Evolutionary conservation across 495 filamentous ascomycete species (phyloP).

Genomic region (Recurvomyces mirabilis): DNA sequence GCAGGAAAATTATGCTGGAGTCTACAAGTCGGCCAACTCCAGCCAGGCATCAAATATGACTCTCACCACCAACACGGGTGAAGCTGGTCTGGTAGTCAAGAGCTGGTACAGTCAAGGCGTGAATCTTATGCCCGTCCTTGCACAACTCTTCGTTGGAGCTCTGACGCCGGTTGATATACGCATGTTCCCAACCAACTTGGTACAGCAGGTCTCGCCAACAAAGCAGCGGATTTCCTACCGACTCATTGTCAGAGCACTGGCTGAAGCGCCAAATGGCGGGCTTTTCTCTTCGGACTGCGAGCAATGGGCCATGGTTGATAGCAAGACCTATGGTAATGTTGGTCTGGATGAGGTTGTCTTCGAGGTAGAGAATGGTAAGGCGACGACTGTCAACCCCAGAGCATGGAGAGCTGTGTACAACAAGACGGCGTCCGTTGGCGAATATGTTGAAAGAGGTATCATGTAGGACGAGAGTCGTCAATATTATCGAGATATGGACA

Average conservation of each 20-base stretch:
- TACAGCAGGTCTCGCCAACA: not conserved
- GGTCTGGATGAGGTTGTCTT: conserved; percentile 11
- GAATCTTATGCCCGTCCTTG: conserved; percentile 30
- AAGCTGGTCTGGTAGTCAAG: conserved; percentile 39
- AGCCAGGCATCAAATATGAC: conserved; percentile 25
- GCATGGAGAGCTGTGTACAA: not conserved
- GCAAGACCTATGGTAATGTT: conserved; percentile 3
- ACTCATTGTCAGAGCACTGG: not conserved
- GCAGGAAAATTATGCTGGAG: conserved; percentile 32
- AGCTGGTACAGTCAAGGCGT: conserved; percentile 41
- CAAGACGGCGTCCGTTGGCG: too few species aligned
- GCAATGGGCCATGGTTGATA: conserved; percentile 5
- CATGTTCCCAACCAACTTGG: conserved; percentile 6
- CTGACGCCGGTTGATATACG: not conserved
- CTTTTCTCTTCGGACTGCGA: conserved; percentile 9
- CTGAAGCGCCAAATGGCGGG: not conserved
- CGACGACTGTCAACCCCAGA: conserved; percentile 1
- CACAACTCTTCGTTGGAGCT: not conserved
- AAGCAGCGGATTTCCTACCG: not conserved
- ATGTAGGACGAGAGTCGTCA: too few species aligned
- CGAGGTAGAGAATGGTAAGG: conserved; percentile 3
- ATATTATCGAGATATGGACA: too few species aligned
- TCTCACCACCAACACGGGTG: conserved; percentile 29
- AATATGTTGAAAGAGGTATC: too few species aligned
- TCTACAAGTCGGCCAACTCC: conserved; percentile 26